Conservation (phyloP, 371 early-diverging fungal species). For the Mortierella sp. region DNA sequence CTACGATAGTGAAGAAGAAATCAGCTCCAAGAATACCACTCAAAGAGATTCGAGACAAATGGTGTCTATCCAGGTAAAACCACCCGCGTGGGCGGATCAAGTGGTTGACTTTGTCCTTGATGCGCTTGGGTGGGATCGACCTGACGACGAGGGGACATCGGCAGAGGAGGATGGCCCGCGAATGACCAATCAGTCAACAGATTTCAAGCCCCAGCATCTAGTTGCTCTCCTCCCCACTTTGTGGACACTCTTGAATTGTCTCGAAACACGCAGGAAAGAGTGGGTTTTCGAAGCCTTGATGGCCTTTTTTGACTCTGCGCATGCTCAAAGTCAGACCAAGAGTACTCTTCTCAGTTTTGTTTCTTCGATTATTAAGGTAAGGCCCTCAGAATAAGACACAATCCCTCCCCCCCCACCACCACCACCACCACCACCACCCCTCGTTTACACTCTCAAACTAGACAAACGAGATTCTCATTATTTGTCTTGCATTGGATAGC, state of each 20-base stretch:
- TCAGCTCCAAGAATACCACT: background rate
- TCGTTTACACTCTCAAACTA: background rate
- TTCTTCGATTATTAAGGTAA: conserved; percentile 45
- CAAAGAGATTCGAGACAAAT: conserved; percentile 7
- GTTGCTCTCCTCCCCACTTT: conserved; percentile 64
- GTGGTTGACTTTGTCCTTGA: conserved; percentile 65
- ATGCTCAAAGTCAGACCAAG: conserved; percentile 30
- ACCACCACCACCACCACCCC: too few relatives aligned
- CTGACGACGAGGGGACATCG: conserved; percentile 1
- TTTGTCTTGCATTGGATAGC: conserved; percentile 1
- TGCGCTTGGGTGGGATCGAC: conserved; percentile 57
- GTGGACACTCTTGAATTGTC: conserved; percentile 68
- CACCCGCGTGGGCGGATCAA: conserved; percentile 63
- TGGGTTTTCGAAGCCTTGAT: conserved; percentile 56
- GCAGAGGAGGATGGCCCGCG: conserved; percentile 16
- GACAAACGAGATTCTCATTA: background rate
- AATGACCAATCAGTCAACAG: conserved; percentile 41
- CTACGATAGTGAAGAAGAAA: conserved; percentile 40
- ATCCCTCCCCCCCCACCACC: too few relatives aligned
- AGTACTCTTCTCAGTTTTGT: conserved; percentile 33
- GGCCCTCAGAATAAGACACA: background rate
- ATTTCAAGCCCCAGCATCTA: conserved; percentile 63
- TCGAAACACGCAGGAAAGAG: conserved; percentile 54
- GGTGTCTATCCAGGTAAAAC: conserved; percentile 32
- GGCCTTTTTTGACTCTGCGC: conserved; percentile 32